Percentiles rank a stretch among this genome's conserved stretches.
phyloP scores from a whole-genome alignment of 2,329 filamentous ascomycete species.

The Calcarisporium arbuscula region DNA sequence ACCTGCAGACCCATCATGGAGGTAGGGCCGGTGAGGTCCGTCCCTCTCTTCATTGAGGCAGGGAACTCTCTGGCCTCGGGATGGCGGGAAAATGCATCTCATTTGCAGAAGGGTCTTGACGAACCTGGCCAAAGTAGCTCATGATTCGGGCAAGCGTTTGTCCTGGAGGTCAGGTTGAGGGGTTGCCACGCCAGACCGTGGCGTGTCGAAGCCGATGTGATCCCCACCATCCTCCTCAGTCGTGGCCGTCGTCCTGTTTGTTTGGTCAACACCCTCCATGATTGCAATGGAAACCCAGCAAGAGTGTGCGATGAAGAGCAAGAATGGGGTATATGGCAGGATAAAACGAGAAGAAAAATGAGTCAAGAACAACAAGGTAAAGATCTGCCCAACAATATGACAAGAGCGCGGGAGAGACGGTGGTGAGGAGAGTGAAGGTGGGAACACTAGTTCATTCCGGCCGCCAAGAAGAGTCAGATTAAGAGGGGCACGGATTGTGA shows the following conservation, averaged over 20 bases:
- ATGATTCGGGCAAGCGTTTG: conserved; percentile 92
- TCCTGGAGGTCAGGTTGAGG: conserved; percentile 90
- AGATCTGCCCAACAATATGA: conserved; percentile 1
- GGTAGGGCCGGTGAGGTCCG: conserved; percentile 15
- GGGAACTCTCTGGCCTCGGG: conserved; percentile 29
- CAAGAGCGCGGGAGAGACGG: conserved; percentile 18
- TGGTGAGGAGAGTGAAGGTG: conserved; percentile 24
- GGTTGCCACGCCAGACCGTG: conserved; percentile 85
- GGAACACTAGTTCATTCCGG: conserved; percentile 35
- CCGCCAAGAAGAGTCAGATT: conserved; percentile 30
- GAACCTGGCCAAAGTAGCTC: conserved; percentile 99
- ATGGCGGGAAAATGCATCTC: conserved; percentile 28
- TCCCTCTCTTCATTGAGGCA: too few species aligned
- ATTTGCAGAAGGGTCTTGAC: conserved; percentile 67
- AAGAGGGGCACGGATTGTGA: conserved; percentile 15
- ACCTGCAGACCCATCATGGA: conserved; percentile 16
- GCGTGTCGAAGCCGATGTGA: conserved; percentile 77
- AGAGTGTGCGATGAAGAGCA: conserved; percentile 5
- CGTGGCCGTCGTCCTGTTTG: conserved; percentile 47
- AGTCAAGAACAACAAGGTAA: neutral
- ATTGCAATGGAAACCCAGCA: conserved; percentile 19
- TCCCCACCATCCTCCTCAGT: conserved; percentile 66
- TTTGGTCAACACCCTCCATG: conserved; percentile 47
- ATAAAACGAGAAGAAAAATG: conserved; percentile 6
- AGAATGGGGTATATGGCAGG: conserved; percentile 18